phyloP scores from a whole-genome alignment of 176 grass and related monocot genomes.

The Bolboschoenus planiculmis region DNA sequence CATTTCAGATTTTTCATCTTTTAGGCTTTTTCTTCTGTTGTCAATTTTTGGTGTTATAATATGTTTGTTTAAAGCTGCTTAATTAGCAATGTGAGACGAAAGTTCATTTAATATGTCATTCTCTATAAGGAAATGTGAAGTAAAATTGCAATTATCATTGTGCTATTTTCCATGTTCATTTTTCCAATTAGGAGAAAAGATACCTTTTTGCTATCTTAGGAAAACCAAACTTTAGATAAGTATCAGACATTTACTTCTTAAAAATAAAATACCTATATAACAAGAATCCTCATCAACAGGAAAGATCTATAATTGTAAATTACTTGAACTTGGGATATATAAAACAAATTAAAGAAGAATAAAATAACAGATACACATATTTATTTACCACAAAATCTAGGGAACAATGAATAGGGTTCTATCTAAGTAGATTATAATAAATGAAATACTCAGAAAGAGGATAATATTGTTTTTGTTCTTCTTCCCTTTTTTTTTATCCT shows the following conservation, averaged over 20 bases:
- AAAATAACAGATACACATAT: background rate
- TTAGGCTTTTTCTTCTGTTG: background rate
- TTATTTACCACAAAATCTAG: background rate
- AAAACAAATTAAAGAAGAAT: background rate
- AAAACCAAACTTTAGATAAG: background rate
- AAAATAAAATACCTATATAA: too few species aligned
- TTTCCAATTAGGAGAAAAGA: background rate
- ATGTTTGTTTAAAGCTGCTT: background rate
- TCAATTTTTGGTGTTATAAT: background rate
- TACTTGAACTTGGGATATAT: background rate
- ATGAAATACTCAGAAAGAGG: background rate
- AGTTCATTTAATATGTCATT: background rate
- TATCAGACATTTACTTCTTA: background rate
- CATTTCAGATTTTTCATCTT: background rate
- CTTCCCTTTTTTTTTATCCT: background rate
- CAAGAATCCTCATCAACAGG: background rate
- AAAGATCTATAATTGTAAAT: background rate
- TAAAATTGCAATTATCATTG: background rate
- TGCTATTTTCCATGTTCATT: background rate
- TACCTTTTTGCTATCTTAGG: background rate
- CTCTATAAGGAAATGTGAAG: background rate
- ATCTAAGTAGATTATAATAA: slow-evolving; percentile 3
- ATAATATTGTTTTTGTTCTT: background rate
- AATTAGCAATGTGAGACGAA: background rate
- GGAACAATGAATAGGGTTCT: background rate